These are phyloP conservation scores for Xylaria longipes DNA, from an alignment of 495 filamentous ascomycete species.

Conservation along the genomic window DNA sequence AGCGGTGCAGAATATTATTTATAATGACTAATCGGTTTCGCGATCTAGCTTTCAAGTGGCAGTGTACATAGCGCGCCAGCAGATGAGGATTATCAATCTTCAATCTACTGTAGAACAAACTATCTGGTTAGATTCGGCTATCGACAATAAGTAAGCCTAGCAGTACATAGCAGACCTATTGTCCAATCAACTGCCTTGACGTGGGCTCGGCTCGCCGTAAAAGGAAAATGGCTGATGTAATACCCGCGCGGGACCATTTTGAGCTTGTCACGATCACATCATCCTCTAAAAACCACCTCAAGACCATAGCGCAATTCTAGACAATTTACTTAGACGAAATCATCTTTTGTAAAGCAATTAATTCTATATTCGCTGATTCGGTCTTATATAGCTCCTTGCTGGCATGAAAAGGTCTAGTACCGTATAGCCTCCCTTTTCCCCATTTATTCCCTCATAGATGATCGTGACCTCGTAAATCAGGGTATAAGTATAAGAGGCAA, in stretches of 20 bases:
- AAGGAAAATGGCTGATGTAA: neutral
- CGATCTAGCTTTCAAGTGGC: neutral
- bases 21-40: neutral
- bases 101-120: no score
- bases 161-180: neutral
- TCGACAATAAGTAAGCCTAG: no score
- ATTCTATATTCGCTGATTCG: neutral
- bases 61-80: no score
- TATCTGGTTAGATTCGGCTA: no score
- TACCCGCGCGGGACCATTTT: slow-evolving; percentile 3
- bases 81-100: no score
- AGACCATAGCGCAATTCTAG: neutral
- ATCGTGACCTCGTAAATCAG: slow-evolving; percentile 7
- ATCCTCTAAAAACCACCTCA: neutral
- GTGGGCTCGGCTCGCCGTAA: neutral
- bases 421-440: neutral
- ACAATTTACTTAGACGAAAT: neutral
- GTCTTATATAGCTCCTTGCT: neutral
- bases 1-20: neutral
- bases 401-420: neutral
- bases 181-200: slow-evolving; percentile 12
- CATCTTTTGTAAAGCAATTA: neutral
- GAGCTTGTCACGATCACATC: neutral
- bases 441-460: neutral
- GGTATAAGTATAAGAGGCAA: slow-evolving; percentile 15